Evolutionary conservation across 352 stramenopile species (phyloP).

Genomic region (Globisporangium acanthophoron): DNA sequence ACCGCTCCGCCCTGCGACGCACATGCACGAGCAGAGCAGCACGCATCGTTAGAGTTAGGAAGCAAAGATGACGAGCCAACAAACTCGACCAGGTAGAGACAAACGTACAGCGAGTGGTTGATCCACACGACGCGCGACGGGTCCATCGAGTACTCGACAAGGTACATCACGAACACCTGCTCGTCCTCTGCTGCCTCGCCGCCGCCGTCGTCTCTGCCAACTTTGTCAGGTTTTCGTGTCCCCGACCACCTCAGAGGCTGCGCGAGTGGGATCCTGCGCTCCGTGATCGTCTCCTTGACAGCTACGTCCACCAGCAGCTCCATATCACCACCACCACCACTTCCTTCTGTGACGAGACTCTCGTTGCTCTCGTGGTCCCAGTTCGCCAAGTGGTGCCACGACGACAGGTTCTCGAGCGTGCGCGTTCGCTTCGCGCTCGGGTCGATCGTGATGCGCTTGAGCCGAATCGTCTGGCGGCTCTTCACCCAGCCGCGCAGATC

Average conservation of each 20-base stretch:
- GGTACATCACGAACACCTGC: conserved; percentile 47
- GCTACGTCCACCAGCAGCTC: conserved; percentile 26
- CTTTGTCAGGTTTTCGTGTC: not conserved
- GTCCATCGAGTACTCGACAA: conserved; percentile 69
- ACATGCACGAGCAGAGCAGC: not conserved
- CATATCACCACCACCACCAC: not conserved
- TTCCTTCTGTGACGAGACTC: not conserved
- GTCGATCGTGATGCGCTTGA: conserved; percentile 13
- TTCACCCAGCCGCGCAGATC: conserved; percentile 50
- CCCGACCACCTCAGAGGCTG: not conserved
- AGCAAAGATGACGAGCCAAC: not conserved
- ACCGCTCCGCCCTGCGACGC: conserved; percentile 28
- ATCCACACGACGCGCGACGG: conserved; percentile 57
- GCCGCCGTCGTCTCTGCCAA: conserved; percentile 3
- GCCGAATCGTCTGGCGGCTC: conserved; percentile 36
- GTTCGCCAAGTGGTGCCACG: conserved; percentile 24
- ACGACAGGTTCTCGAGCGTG: conserved; percentile 12
- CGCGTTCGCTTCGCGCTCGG: not conserved
- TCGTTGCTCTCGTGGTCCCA: conserved; percentile 10
- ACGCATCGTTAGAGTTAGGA: conserved; percentile 1
- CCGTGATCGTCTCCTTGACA: conserved; percentile 23
- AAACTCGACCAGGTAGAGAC: not conserved
- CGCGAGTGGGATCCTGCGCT: conserved; percentile 21
- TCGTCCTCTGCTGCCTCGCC: conserved; percentile 18
- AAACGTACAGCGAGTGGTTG: conserved; percentile 55